Conservation (phyloP, 2,329 filamentous ascomycete species). For the Colletotrichum lini region DNA sequence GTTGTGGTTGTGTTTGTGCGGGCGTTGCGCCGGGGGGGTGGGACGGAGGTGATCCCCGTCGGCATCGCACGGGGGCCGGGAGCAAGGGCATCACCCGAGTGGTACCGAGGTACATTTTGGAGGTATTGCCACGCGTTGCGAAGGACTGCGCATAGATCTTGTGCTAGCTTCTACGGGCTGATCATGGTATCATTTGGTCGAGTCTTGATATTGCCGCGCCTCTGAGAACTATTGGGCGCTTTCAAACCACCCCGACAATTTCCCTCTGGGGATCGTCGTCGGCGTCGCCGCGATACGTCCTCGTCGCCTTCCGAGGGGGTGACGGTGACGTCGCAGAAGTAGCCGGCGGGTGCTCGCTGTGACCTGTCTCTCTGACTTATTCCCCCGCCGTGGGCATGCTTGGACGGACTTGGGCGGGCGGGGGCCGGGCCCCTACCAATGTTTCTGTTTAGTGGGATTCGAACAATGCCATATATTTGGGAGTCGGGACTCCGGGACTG, state of each 20-base stretch:
- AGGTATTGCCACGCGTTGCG: neutral
- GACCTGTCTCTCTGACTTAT: neutral
- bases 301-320: constrained; percentile 14
- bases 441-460: constrained; percentile 17
- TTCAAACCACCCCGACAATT: neutral
- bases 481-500: constrained; percentile 3
- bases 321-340: constrained; percentile 29
- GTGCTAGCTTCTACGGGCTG: neutral
- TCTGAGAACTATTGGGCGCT: too few relatives aligned
- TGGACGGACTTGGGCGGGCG: neutral
- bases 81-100: neutral
- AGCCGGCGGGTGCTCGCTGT: neutral
- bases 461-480: constrained; percentile 8
- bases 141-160: neutral
- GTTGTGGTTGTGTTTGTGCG: neutral
- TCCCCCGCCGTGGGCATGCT: neutral
- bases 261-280: constrained; percentile 2
- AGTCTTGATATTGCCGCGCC: neutral
- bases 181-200: neutral
- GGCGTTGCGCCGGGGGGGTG: constrained; percentile 14
- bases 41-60: constrained; percentile 8
- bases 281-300: constrained; percentile 17
- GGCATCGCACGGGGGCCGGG: constrained; percentile 3
- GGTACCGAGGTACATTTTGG: neutral
- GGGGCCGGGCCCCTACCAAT: neutral